These are phyloP conservation scores for Aureobasidium musti DNA, from an alignment of 2,329 filamentous ascomycete genomes.

Conservation along the genomic window DNA sequence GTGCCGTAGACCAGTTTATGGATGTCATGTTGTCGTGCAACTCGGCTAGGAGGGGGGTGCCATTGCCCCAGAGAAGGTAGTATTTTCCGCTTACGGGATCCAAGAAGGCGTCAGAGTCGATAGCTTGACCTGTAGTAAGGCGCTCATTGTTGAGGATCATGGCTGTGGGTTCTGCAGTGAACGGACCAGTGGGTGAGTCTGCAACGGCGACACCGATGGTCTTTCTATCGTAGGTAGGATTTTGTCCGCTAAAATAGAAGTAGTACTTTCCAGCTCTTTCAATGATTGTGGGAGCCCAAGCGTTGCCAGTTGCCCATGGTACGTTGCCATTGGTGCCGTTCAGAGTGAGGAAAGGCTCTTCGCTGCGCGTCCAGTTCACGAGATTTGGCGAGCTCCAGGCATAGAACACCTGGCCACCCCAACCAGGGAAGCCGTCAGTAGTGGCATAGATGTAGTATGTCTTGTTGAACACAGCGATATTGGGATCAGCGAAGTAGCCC, in stretches of 20 bases:
- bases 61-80: constrained; percentile 45
- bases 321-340: constrained; percentile 50
- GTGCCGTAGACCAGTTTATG: constrained; percentile 45
- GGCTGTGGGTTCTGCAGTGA: constrained; percentile 35
- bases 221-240: constrained; percentile 37
- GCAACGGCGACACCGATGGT: constrained; percentile 39
- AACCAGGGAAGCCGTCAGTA: constrained; percentile 50
- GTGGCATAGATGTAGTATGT: constrained; percentile 54
- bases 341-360: constrained; percentile 49
- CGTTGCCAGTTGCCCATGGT: constrained; percentile 45
- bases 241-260: constrained; percentile 40
- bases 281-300: constrained; percentile 39
- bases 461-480: constrained; percentile 49
- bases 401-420: constrained; percentile 53
- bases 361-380: constrained; percentile 47
- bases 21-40: constrained; percentile 52
- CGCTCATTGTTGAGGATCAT: constrained; percentile 38
- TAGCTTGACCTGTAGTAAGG: constrained; percentile 36
- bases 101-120: constrained; percentile 37
- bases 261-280: constrained; percentile 37
- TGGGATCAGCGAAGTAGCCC: constrained; percentile 49
- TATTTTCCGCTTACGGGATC: constrained; percentile 36
- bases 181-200: constrained; percentile 36
- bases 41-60: constrained; percentile 47
- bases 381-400: constrained; percentile 52